Base-by-base conservation (phyloP, 176 grass and related monocot species). In the Carex cristatella region DNA sequence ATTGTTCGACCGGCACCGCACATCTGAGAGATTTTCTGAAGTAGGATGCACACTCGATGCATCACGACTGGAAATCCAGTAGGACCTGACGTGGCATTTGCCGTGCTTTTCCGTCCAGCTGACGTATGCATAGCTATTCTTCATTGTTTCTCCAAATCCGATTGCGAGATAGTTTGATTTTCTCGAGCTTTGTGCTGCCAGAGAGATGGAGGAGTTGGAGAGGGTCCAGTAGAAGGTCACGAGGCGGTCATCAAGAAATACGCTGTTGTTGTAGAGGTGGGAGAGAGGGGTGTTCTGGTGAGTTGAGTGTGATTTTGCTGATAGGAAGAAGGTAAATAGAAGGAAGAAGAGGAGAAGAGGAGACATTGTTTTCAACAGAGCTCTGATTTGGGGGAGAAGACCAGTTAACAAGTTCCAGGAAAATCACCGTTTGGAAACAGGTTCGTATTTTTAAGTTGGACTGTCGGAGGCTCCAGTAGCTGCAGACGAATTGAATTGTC, bases 121-220 rank as follows among this genome's bases (percentile, higher is more conserved):
- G 35, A 97, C 91, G 86, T 97, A 97, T 28, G 88, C 73, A 76
- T 87, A 97, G 86, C 88, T 97, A 64, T 91, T 84, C 19, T 87
- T 66, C 94, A 94, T 97, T 18, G 89, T 83, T 76, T 75, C 88
- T 69, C 94, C 94, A 0, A 97, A 90, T 15, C 81, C 94, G 67
- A 97, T 78, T 68, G 94, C 94, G 81, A 97, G 94, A 46, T 94
- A 97, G 23, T 92, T 90, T 40, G 88, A 93, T 88, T 93, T 97
- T 73, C 85, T 91, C 84, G 88, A 87, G 4, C 84, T 88, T 67
- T 90, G 89, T 69, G 89, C 91, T 40, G 94, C 94, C 38, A 97
- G 76, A 58, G 94, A 97, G 84, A 97, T 94, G 57, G 89, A 94
- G 74, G 87, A 82, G 59, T 66, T 6, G 4, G 94, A 91, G 15